Conservation (phyloP, 225 moss, liverwort and hornwort species). For the Marchantia polymorpha region DNA sequence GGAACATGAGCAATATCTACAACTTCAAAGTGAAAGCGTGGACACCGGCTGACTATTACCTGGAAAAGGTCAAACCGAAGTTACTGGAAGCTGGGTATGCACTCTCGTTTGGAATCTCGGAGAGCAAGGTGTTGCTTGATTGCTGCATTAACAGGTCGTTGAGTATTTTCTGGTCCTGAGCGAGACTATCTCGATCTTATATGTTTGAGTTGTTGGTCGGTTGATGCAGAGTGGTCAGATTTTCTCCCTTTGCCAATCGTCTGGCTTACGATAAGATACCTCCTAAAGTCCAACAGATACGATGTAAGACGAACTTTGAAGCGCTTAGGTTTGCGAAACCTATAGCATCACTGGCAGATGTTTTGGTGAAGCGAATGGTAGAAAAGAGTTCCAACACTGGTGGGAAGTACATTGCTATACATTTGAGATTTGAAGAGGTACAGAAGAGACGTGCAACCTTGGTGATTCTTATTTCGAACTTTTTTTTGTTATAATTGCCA, state of each 20-base stretch:
- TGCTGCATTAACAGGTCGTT: too few relatives aligned
- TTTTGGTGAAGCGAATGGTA: constrained; percentile 73
- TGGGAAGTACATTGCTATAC: constrained; percentile 91
- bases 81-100: constrained; percentile 64
- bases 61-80: constrained; percentile 74
- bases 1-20: constrained; percentile 71
- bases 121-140: too few relatives aligned
- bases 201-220: not conserved
- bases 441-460: not conserved
- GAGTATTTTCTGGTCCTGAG: not conserved
- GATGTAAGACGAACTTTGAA: constrained; percentile 89
- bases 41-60: constrained; percentile 68
- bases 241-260: constrained; percentile 93
- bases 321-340: constrained; percentile 81
- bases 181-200: not conserved
- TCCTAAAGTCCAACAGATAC: constrained; percentile 60
- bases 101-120: constrained; percentile 2
- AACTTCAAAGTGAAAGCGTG: constrained; percentile 81
- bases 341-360: constrained; percentile 57
- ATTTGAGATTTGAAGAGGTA: constrained; percentile 97
- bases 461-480: too few relatives aligned
- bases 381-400: constrained; percentile 62
- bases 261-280: constrained; percentile 85
- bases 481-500: not conserved
- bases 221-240: constrained; percentile 77